Base-by-base conservation (phyloP, 257 asterid species). In the Gynochthodes officinalis region DNA sequence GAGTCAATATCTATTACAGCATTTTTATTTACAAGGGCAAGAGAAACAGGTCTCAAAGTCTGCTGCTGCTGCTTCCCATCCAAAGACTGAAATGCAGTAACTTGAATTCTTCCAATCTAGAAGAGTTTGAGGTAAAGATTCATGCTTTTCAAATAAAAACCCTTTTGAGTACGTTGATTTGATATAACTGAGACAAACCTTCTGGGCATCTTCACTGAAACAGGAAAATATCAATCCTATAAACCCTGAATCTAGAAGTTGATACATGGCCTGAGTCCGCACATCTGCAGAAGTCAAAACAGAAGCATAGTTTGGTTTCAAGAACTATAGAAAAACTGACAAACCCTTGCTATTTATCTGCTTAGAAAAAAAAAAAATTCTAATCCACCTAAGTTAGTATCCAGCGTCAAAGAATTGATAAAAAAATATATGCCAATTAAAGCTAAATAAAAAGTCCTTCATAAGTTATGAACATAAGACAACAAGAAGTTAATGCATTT, bases 191-290 rank as follows among this genome's bases (percentile, higher is more conserved):
- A 55, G 64, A 71, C 79, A 61, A 72, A 95, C 99, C 95, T 92
- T 95, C 59, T 86, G 99, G 57, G 96, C 97, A 83, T 95, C 99
- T 86, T 95, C 99, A 77, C 97, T 95, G 82, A 85, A 95, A 84
- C 99, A 95, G 52, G 99, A 95, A 84, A 92, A 95, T 77, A 95
- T 95, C 90, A 95, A 83, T 65, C 99, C 99, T 65, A 95, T 89
- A 81, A 95, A 95, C 35, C 99, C 98, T 54, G 99, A 81, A 90
- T 95, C 99, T 84, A 95, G 88, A 71, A 92, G 93, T 82, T 95
- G 99, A 86, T 95, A 95, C 96, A 90, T 92, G 54, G 97, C 97
- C 82, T 95, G 99, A 32, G 98, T 95, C 71, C 97, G 87, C 74
- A 92, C 99, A 76, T 95, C 99, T 95, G 85, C 84, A 81, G 50